Percentiles rank a stretch among this genome's conserved stretches.
phyloP scores from a whole-genome alignment of 73 alveolate species.

The Paramecium pentaurelia region DNA sequence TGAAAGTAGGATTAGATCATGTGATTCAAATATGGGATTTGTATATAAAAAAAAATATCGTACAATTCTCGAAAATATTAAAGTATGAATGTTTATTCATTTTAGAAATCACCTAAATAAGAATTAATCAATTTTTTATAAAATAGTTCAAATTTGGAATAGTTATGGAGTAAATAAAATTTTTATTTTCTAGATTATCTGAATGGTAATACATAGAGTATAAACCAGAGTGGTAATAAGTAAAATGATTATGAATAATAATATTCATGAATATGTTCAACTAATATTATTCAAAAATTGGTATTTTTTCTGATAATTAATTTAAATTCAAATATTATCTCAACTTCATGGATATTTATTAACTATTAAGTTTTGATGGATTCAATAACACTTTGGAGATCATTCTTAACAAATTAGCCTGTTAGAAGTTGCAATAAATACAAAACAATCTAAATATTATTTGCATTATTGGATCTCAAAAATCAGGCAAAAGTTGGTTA shows the following conservation, averaged over 20 bases:
- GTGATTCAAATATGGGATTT: constrained; percentile 23
- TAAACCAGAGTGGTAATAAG: not conserved
- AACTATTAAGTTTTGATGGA: constrained; percentile 26
- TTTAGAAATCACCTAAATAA: not conserved
- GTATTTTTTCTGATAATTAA: not conserved
- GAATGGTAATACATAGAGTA: not conserved
- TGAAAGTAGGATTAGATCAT: constrained; percentile 7
- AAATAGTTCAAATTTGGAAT: not conserved
- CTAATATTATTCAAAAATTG: not conserved
- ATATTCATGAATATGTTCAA: not conserved
- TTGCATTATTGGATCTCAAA: not conserved
- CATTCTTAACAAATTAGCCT: not conserved
- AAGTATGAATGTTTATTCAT: not conserved
- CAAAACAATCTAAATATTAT: not conserved
- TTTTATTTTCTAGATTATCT: not conserved
- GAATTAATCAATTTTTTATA: not conserved
- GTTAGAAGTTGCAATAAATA: not conserved
- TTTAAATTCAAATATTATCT: constrained; percentile 7
- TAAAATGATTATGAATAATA: not conserved
- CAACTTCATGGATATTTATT: not conserved
- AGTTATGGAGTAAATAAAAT: constrained; percentile 6
- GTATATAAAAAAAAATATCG: not conserved
- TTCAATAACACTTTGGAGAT: not conserved
- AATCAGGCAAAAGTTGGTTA: not conserved
- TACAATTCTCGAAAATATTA: not conserved